Base-by-base conservation (phyloP, 371 early-diverging fungal genomes). In the Circinella minor region DNA sequence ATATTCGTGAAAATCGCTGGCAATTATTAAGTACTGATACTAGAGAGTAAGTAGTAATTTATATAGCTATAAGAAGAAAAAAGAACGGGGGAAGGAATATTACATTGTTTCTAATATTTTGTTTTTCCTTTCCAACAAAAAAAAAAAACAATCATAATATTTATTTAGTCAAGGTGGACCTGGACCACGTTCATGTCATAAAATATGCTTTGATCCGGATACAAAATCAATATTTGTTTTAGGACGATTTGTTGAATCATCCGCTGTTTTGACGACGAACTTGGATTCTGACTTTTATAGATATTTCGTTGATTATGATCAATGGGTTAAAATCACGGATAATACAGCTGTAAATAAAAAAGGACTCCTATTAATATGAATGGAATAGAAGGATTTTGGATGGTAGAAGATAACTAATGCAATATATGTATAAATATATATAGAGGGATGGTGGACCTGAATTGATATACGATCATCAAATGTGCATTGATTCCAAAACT, bases 401-500 rank as follows among this genome's bases (percentile, higher is more conserved):
- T 14, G 37, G 37, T 17, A 15, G 47, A 51, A n/a, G 51, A 51
- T 13, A 13, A 51, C 51, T 43, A 43, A 43, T 9, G 11, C 43
- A 43, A 43, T 9, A 43, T 1, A 43, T 3, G 3, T 6, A 43
- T 43, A 27, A 64, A 13, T 37, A 36, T 37, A 8, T 39, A 54
- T 70, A 82, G 82, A 34, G 51, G 4, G 90, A 93, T 68, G 90
- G 91, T 43, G 98, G 99, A 0, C 98, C 98, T 15, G 89, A 88
- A 54, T 82, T 98, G 13, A 83, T 98, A 18, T 98, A 91, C 72
- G 98, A 98, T 76, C 93, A 97, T 72, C 98, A 98, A 82, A 95
- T 98, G 94, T 91, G 91, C 67, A 80, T 97, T 46, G 98, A 98
- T 71, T 70, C 91, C 5, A 78, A 84, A 4, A 71, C 75, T 11